Conservation (phyloP, 208 protist species). For the Acanthamoeba triangularis region DNA sequence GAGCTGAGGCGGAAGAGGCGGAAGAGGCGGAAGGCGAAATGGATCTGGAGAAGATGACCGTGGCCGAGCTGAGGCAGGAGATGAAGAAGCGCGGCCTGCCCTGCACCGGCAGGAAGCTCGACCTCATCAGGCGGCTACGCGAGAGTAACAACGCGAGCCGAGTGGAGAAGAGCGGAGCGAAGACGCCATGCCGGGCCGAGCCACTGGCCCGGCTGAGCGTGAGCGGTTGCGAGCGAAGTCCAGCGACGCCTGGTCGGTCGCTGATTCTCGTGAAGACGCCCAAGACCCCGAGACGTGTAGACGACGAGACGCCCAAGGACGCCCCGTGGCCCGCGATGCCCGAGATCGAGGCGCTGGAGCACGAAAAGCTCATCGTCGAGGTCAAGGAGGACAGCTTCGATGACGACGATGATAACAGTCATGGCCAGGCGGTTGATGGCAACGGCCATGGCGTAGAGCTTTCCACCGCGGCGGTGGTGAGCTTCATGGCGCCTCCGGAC, state of each 20-base stretch:
- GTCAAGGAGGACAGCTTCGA: constrained; percentile 49
- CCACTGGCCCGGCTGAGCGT: not conserved
- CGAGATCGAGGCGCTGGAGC: constrained; percentile 2
- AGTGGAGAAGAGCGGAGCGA: not conserved
- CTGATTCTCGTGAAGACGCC: not conserved
- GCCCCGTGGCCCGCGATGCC: constrained; percentile 15
- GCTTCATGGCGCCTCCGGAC: not conserved
- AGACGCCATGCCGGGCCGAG: not conserved
- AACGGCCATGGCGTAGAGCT: no score
- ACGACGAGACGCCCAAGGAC: not conserved
- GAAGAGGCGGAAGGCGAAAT: no score
- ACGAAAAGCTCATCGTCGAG: constrained; percentile 16
- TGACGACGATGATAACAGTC: not conserved
- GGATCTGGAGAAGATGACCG: constrained; percentile 12
- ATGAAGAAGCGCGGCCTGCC: not conserved
- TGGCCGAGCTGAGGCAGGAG: constrained; percentile 6
- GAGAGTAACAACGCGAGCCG: not conserved
- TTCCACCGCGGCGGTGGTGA: not conserved
- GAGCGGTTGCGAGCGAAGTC: not conserved
- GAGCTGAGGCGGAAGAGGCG: no score
- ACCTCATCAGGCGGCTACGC: constrained; percentile 14
- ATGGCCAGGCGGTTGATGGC: no score
- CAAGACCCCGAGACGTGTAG: not conserved
- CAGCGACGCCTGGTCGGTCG: not conserved
- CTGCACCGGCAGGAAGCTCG: not conserved